A percentile compares a stretch with the other conserved stretches of the same genome.
Evolutionary conservation across 805 yeast genomes (phyloP).

Genomic region (Saccharomycopsis babjevae): DNA sequence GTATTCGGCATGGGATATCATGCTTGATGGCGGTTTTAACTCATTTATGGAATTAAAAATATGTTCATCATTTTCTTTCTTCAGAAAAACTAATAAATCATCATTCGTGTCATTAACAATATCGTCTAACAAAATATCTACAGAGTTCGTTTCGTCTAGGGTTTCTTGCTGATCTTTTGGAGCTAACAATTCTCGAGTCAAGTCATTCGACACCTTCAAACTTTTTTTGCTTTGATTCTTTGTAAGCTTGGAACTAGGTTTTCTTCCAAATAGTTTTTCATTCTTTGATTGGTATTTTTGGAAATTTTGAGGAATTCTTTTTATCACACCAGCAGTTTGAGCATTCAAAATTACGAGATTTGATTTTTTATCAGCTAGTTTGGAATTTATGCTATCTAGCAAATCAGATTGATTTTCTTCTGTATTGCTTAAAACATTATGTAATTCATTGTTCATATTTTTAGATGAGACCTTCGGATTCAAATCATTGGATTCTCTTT

Average conservation of each 20-base stretch:
- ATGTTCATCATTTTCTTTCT: slow-evolving; percentile 3
- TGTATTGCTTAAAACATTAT: not conserved
- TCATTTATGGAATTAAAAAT: slow-evolving; percentile 10
- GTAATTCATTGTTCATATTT: not conserved
- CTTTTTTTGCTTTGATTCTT: not conserved
- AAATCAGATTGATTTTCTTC: not conserved
- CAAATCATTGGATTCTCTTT: not conserved
- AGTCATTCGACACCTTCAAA: not conserved
- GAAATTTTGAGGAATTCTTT: not conserved
- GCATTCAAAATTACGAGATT: not conserved
- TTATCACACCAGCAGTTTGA: slow-evolving; percentile 1
- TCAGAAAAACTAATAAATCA: not conserved
- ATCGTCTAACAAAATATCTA: not conserved
- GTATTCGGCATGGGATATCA: not conserved
- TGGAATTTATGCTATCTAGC: not conserved
- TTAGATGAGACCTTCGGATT: not conserved
- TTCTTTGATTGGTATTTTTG: not conserved
- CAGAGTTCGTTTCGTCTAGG: not conserved
- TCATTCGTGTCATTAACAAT: not conserved
- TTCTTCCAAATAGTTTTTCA: not conserved
- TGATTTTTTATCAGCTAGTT: not conserved
- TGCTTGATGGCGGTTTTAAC: slow-evolving; percentile 2
- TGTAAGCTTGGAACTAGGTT: not conserved
- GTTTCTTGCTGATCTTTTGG: not conserved
- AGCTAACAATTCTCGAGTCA: not conserved